Evolutionary conservation across 2,329 filamentous ascomycete species (phyloP).

Genomic region (Sporothrix globosa): DNA sequence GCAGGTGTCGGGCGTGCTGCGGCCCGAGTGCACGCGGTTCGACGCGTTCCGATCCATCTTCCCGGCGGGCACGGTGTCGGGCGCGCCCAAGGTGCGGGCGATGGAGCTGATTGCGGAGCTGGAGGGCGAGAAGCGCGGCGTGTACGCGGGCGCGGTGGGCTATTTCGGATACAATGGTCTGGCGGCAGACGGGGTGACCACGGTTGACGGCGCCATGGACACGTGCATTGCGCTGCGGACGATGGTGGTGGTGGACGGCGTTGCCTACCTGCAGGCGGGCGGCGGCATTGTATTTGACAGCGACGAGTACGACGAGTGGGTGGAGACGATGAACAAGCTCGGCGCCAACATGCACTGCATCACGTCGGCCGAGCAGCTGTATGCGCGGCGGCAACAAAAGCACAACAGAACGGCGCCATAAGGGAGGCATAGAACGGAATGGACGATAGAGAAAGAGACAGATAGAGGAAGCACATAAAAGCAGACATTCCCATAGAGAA

Average conservation of each 20-base stretch:
- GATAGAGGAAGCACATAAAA: not conserved
- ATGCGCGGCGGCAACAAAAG: constrained; percentile 45
- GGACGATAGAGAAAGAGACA: not conserved
- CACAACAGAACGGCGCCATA: constrained; percentile 5
- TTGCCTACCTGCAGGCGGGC: constrained; percentile 87
- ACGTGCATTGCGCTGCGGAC: constrained; percentile 81
- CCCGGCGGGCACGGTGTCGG: constrained; percentile 92
- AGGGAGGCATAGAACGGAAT: no score
- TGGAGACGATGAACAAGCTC: constrained; percentile 95
- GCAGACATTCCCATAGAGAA: constrained; percentile 8
- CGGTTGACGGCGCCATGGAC: constrained; percentile 85
- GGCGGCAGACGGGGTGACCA: constrained; percentile 60
- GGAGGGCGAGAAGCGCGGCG: constrained; percentile 88
- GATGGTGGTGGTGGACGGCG: constrained; percentile 89
- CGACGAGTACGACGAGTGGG: constrained; percentile 86
- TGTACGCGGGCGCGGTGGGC: constrained; percentile 94
- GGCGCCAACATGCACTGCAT: constrained; percentile 89
- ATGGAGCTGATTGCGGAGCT: constrained; percentile 98
- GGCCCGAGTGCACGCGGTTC: constrained; percentile 82
- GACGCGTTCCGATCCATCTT: constrained; percentile 97
- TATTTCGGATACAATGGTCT: constrained; percentile 90
- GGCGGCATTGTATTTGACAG: constrained; percentile 95
- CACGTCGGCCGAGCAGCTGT: constrained; percentile 75
- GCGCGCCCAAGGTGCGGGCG: constrained; percentile 91
- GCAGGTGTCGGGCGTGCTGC: constrained; percentile 88